These are phyloP conservation scores for Seminavis robusta DNA, from an alignment of 108 stramenopile genomes.

Conservation along the genomic window DNA sequence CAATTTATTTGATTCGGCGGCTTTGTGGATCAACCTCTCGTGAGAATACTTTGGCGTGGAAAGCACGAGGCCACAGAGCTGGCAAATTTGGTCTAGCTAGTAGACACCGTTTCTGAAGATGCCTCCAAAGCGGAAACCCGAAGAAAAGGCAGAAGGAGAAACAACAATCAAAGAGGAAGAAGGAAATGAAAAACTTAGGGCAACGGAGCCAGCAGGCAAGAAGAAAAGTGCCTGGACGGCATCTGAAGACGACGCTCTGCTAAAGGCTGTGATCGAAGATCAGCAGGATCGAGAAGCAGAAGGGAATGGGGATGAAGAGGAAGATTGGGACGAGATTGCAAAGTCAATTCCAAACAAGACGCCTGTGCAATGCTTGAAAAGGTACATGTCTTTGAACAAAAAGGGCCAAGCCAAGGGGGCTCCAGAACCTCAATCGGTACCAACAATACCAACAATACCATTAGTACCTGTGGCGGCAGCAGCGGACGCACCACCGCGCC, in stretches of 20 bases:
- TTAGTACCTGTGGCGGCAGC: background rate
- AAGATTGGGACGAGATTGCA: slow-evolving; percentile 70
- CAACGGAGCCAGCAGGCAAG: no score
- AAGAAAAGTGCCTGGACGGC: slow-evolving; percentile 75
- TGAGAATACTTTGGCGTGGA: no score
- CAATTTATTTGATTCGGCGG: no score
- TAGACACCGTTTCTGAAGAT: no score
- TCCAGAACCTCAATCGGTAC: slow-evolving; percentile 3
- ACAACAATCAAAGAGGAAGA: no score
- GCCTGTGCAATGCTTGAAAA: slow-evolving; percentile 63
- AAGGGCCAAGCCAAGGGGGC: background rate
- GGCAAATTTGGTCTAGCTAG: no score
- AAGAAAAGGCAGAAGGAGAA: no score
- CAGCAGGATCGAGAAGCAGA: slow-evolving; percentile 48
- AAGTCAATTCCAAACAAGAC: slow-evolving; percentile 55
- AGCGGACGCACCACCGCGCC: background rate
- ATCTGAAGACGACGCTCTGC: slow-evolving; percentile 74
- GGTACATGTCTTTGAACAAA: slow-evolving; percentile 22
- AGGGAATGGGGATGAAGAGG: slow-evolving; percentile 41
- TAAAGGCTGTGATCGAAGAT: slow-evolving; percentile 78
- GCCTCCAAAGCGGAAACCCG: no score
- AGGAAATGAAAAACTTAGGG: no score
- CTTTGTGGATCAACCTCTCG: no score
- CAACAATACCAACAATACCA: background rate
- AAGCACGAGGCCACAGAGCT: no score